These are phyloP conservation scores for Serendipita sp. DNA, from an alignment of 768 basidiomycete species.

Conservation along the genomic window DNA sequence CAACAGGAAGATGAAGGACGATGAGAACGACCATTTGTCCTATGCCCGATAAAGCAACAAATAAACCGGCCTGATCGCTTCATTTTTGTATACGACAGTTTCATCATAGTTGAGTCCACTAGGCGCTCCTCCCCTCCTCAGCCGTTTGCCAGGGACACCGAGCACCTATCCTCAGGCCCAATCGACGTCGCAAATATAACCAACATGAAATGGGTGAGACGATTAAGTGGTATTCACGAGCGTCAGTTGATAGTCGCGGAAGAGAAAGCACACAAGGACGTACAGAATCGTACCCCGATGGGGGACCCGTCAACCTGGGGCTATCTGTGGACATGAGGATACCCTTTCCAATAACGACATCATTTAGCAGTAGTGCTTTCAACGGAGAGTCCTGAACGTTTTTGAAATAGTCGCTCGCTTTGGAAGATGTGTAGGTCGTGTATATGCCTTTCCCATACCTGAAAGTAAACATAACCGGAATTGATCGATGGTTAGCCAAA, in stretches of 20 bases:
- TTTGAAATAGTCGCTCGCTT: slow-evolving; percentile 47
- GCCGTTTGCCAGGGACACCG: slow-evolving; percentile 20
- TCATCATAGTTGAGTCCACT: slow-evolving; percentile 54
- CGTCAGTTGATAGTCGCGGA: not conserved
- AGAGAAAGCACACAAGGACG: slow-evolving; percentile 16
- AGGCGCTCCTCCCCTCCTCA: not conserved
- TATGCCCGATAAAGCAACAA: slow-evolving; percentile 52
- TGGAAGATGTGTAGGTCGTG: slow-evolving; percentile 60
- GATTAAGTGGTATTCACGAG: slow-evolving; percentile 31
- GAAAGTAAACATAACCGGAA: not conserved
- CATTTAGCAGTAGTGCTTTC: slow-evolving; percentile 58
- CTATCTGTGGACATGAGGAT: slow-evolving; percentile 49
- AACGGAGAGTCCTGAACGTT: slow-evolving; percentile 39
- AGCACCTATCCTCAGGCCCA: slow-evolving; percentile 39
- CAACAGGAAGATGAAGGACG: too few relatives aligned
- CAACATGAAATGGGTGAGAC: slow-evolving; percentile 54
- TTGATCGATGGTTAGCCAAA: not conserved
- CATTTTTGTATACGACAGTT: slow-evolving; percentile 51
- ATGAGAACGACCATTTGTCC: too few relatives aligned
- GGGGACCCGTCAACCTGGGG: slow-evolving; percentile 38
- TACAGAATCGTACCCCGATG: slow-evolving; percentile 52
- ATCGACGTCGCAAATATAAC: slow-evolving; percentile 59
- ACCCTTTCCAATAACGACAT: slow-evolving; percentile 56
- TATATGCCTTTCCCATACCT: slow-evolving; percentile 61
- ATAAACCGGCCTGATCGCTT: slow-evolving; percentile 56